phyloP scores from a whole-genome alignment of 164 flowering plant species.

The Stephania yunnanensis region DNA sequence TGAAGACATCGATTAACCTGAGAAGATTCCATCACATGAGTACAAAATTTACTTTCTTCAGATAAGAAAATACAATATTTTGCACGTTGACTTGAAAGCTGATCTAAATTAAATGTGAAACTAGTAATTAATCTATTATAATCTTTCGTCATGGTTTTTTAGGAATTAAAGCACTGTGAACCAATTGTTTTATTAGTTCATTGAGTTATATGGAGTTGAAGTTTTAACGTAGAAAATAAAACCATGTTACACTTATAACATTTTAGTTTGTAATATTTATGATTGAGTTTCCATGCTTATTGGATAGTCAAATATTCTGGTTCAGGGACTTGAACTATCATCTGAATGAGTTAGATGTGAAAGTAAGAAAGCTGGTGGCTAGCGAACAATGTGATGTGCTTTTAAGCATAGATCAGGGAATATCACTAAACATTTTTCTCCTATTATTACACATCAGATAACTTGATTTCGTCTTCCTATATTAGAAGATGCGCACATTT shows the following conservation, averaged over 20 bases:
- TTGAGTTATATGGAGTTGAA: neutral
- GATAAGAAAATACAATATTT: neutral
- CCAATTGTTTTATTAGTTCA: neutral
- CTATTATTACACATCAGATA: neutral
- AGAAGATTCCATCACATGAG: slow-evolving; percentile 88
- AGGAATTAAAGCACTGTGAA: neutral
- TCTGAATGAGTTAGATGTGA: slow-evolving; percentile 65
- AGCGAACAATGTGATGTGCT: slow-evolving; percentile 70
- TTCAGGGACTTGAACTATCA: slow-evolving; percentile 97
- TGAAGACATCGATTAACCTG: slow-evolving; percentile 53
- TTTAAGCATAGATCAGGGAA: slow-evolving; percentile 75
- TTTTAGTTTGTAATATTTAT: neutral
- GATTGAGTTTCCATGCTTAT: slow-evolving; percentile 10
- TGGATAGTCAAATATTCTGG: slow-evolving; percentile 89
- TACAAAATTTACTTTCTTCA: slow-evolving; percentile 29
- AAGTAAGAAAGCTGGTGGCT: slow-evolving; percentile 72
- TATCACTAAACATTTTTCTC: neutral
- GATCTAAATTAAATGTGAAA: neutral
- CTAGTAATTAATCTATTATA: neutral
- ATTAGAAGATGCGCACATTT: neutral
- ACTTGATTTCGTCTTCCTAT: neutral
- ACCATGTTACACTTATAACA: neutral
- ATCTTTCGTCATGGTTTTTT: neutral
- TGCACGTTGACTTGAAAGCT: neutral
- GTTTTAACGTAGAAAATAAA: neutral